phyloP scores from a whole-genome alignment of 495 filamentous ascomycete genomes.

The Cercophora sp. region DNA sequence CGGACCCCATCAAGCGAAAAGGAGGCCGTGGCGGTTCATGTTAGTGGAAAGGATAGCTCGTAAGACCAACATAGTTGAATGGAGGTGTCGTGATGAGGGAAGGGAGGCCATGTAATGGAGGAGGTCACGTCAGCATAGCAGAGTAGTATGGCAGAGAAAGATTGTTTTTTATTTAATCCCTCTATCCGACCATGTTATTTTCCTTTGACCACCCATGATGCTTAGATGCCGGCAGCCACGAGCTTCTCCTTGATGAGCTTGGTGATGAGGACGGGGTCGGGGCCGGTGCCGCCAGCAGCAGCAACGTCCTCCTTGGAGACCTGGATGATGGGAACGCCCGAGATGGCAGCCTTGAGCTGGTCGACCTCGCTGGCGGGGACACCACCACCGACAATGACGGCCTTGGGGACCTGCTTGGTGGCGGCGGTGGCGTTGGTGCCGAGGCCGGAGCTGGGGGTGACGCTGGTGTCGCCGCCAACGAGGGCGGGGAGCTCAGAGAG shows the following conservation, averaged over 20 bases:
- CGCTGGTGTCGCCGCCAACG: conserved; percentile 14
- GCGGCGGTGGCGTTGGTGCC: conserved; percentile 22
- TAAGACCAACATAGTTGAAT: too few relatives aligned
- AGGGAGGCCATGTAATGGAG: too few relatives aligned
- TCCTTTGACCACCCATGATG: too few relatives aligned
- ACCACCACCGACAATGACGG: conserved; percentile 28
- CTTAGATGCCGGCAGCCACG: not conserved
- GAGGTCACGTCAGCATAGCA: too few relatives aligned
- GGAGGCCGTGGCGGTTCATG: not conserved
- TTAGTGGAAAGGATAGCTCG: too few relatives aligned
- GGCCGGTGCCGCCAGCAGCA: conserved; percentile 15
- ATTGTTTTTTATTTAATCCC: too few relatives aligned
- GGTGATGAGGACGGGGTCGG: conserved; percentile 20
- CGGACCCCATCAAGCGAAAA: not conserved
- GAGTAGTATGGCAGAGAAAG: too few relatives aligned
- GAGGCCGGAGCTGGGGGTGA: conserved; percentile 7
- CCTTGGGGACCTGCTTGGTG: conserved; percentile 17
- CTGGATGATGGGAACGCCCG: conserved; percentile 13
- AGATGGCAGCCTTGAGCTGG: conserved; percentile 16
- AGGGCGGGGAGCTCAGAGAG: conserved; percentile 23
- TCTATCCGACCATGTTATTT: too few relatives aligned
- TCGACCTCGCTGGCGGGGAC: conserved; percentile 19
- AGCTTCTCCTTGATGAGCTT: conserved; percentile 23
- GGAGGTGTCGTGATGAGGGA: too few relatives aligned
- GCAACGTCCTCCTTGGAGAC: conserved; percentile 22